Conservation (phyloP, 2,329 filamentous ascomycete genomes). For the Stachybotrys echinatus region DNA sequence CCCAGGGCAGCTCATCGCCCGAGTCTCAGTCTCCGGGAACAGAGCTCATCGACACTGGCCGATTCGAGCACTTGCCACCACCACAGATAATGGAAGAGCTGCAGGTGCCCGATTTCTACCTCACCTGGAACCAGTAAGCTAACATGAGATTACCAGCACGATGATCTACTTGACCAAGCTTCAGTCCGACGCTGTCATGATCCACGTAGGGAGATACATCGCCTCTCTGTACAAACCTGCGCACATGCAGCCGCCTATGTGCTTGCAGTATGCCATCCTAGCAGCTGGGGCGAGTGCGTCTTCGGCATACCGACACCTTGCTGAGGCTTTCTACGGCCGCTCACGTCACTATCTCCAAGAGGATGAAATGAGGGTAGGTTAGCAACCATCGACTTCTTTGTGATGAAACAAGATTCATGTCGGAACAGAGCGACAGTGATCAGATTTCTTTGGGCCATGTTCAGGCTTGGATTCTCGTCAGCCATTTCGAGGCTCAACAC, state of each 20-base stretch:
- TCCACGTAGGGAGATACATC: constrained; percentile 69
- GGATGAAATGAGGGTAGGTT: constrained; percentile 67
- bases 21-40: neutral
- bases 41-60: constrained; percentile 13
- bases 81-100: constrained; percentile 10
- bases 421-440: constrained; percentile 40
- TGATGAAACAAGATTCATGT: constrained; percentile 43
- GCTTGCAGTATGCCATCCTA: constrained; percentile 79
- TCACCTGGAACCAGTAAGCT: neutral
- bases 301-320: constrained; percentile 62
- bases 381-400: neutral
- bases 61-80: constrained; percentile 10
- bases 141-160: neutral
- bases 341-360: constrained; percentile 73
- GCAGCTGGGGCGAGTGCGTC: constrained; percentile 63
- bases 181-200: constrained; percentile 64
- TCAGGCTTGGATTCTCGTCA: constrained; percentile 69
- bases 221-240: constrained; percentile 64
- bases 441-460: constrained; percentile 40
- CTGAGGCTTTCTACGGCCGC: constrained; percentile 76
- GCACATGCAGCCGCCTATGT: constrained; percentile 71
- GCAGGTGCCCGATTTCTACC: constrained; percentile 1
- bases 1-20: neutral
- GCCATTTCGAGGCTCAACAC: constrained; percentile 71
- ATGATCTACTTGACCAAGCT: constrained; percentile 64